Base-by-base conservation (phyloP, 441 rosid species). In the Geranium incanum region DNA sequence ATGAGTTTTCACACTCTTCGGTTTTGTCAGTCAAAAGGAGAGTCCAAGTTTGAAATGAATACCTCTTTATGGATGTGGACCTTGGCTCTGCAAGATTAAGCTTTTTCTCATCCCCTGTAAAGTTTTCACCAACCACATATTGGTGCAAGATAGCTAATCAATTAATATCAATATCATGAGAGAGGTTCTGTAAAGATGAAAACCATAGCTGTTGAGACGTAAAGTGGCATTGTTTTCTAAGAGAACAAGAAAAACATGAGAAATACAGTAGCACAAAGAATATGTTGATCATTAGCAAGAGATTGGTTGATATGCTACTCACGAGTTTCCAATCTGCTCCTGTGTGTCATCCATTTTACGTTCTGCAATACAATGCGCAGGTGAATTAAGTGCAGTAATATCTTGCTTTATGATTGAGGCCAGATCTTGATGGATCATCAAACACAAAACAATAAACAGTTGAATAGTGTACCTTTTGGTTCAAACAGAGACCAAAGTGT, bases 281-380 rank as follows among this genome's bases (percentile, higher is more conserved):
- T 75, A 94, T 89, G 86, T 92, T 94, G 74, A 94, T 88, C 97
- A 94, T 90, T 72, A 94, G 77, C 99, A 97, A 94, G 72, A 95
- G 81, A 78, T 92, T 94, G 69, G 99, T 92, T 8, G 97, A 94
- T 79, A 94, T 90, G 21, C 21, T 21, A 21, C 21, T 21, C 21
- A 21, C 21, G 21, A 21, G 21, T 21, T 21, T 21, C 41, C 41
- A 39, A 39, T 39, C 8, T 39, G 45, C 21, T 39, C 45, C 45
- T 39, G 1, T 39, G 11, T 41, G 48, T 41, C 52, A 45, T 45
- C 52, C 2, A 45, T 9, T 28, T 28, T 28, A 28, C 33, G 1
- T 28, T 28, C 33, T 28, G 33, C 21, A 21, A 21, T 21, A 21
- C 21, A 21, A 21, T 21, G 21, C 21, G 21, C 87, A 67, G 96